Evolutionary conservation across 2,329 filamentous ascomycete genomes (phyloP), one percentile per base, ranked within the genome.

Genomic region (Chaetomium globosum): DNA sequence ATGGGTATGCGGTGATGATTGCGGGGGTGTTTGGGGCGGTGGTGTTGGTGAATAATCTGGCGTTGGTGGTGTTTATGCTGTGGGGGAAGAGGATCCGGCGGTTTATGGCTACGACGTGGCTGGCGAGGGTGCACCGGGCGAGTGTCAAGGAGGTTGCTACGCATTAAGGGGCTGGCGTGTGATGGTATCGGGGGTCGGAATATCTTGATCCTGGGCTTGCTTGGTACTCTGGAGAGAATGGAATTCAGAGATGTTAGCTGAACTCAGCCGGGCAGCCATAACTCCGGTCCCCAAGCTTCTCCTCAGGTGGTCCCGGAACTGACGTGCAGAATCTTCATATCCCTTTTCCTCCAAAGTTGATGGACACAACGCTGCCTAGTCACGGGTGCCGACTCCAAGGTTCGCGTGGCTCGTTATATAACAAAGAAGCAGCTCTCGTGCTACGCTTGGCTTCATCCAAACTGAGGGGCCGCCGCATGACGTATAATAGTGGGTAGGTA

Each of bases 1-100:
- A 73, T 12, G 81, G 81, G 6, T 83, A 82, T 67, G 80, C 77
- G 2, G 78, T 78, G 1, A 78, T 82, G 10, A 83, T 83, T 63
- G 75, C 77, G 10, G 81, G 81, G 0, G 79, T 79, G 1, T 83
- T 83, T 67, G 76, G 78, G 9, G 77, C 73, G 5, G 74, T 83
- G 9, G 67, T 82, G 33, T 70, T 81, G 30, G 75, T 72, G 3
- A 83, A 83, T 71, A 82, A 83, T 69, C 62, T 82, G 55, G 72
- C 74, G 53, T 67, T 82, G 5, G 67, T 81, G 28, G 71, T 81
- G 4, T 83, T 83, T 69, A 79, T 82, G 76, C 48, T 81, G 4
- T 80, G 74, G 68, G 81, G 81, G 7, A 83, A 82, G 74, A 74
- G 70, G 46, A 82, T 83, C 65, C 73, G 81, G 16, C 72, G 72